Evolutionary conservation across 306 rosid genomes (phyloP).

Genomic region (Quercus alba): DNA sequence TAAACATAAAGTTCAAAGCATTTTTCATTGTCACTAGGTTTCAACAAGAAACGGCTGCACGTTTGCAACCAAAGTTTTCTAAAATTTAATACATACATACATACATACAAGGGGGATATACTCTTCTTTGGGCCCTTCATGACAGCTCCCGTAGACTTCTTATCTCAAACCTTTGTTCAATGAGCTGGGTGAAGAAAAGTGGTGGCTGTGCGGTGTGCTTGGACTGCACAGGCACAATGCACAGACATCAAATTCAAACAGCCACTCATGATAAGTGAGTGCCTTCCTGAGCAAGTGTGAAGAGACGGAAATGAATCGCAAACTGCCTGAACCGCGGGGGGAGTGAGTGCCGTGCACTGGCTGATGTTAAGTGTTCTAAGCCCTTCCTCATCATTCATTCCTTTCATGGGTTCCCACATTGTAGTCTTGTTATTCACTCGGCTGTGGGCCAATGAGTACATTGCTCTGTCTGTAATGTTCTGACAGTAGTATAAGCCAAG

Average conservation of each 20-base stretch:
- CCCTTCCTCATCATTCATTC: conserved; percentile 67
- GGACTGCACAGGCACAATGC: conserved; percentile 83
- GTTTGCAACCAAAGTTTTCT: conserved; percentile 9
- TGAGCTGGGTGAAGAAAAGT: conserved; percentile 58
- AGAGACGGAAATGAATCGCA: conserved; percentile 88
- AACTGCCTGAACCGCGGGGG: conserved; percentile 86
- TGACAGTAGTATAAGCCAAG: conserved; percentile 90
- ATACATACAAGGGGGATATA: conserved; percentile 29
- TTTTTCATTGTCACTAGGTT: conserved; percentile 19
- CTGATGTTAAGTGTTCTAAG: conserved; percentile 80
- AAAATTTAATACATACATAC: conserved; percentile 30
- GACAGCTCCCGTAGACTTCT: conserved; percentile 24
- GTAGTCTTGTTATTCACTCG: conserved; percentile 56
- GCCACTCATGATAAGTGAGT: conserved; percentile 93
- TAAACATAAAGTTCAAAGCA: neutral
- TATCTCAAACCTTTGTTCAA: conserved; percentile 21
- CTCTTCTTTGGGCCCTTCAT: conserved; percentile 28
- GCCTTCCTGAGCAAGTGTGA: conserved; percentile 92
- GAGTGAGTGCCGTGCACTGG: conserved; percentile 97
- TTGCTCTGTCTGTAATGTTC: conserved; percentile 92
- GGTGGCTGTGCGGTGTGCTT: conserved; percentile 55
- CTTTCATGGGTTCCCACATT: conserved; percentile 66
- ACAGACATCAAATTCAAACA: conserved; percentile 77
- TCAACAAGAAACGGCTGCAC: conserved; percentile 22
- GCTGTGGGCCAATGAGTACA: conserved; percentile 91